Evolutionary conservation across 352 stramenopile species (phyloP), one percentile per base, ranked within the genome.

Genomic region (Pythium rishiriense): DNA sequence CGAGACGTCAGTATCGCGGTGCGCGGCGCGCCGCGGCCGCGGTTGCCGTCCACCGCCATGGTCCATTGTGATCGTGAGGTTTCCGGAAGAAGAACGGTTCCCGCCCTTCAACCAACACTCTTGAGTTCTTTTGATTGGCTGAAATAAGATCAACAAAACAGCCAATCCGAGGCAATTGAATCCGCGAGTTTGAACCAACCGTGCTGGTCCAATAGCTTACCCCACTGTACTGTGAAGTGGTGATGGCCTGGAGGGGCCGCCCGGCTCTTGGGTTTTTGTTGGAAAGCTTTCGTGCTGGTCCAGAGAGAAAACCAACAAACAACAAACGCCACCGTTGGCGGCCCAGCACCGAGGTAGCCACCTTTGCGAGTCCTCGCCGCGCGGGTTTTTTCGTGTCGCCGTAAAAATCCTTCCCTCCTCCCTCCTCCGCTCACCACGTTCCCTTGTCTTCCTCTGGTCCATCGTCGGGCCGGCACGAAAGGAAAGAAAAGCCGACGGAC

Each of bases 311-410:
- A 24, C 48, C 17, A 42, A 24, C 25, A 56, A 14, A 55, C 41
- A 54, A 48, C 14, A 37, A 29, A 35, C 39, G 35, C 28, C 43
- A 29, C 9, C 45, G 52, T 61, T 73, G 35, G 69, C 62, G 72
- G 72, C 65, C 66, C 73, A 80, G 70, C 50, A 79, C 69, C 51
- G 61, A 39, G 46, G 65, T 64, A 69, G 57, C 63, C 63, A 69
- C 52, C 28, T 50, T 42, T 28, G n/a, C n/a, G n/a, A n/a, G n/a
- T n/a, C n/a, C n/a, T 43, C 4, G 37, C 6, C 33, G 33, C 33
- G 33, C 33, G 9, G 31, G 6, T 39, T 39, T 24, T 47, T 0
- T 24, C 7, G 22, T 31, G 45, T 43, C 15, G 37, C 37, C 37
- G 9, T 17, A n/a, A 12, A 14, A 39, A 39, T 43, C 37, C n/a